phyloP scores from a whole-genome alignment of 768 basidiomycete genomes.

The Pleurotus pulmonarius region DNA sequence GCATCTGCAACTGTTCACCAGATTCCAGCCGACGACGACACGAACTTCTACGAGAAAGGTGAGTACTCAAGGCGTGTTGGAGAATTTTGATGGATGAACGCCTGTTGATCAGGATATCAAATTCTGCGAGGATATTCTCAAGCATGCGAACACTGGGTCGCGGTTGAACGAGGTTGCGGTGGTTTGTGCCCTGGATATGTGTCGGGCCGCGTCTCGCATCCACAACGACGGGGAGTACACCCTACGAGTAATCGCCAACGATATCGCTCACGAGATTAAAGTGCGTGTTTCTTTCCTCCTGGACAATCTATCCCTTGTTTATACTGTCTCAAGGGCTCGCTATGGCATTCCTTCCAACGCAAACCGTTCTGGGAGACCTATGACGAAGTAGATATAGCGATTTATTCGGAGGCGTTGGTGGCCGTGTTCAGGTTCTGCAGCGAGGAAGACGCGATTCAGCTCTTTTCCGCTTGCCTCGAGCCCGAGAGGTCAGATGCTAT shows the following conservation, averaged over 20 bases:
- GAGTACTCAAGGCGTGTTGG: not conserved
- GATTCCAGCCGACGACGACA: not conserved
- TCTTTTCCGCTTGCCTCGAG: conserved; percentile 66
- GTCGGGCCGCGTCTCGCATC: conserved; percentile 62
- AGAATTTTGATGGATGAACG: conserved; percentile 1
- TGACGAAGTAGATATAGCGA: conserved; percentile 73
- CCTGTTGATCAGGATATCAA: conserved; percentile 6
- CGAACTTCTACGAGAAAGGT: conserved; percentile 31
- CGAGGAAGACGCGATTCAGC: conserved; percentile 50
- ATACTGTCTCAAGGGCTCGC: conserved; percentile 18
- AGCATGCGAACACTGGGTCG: conserved; percentile 48
- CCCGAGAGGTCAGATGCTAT: conserved; percentile 79
- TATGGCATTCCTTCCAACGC: conserved; percentile 33
- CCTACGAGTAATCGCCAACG: conserved; percentile 59
- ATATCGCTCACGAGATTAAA: conserved; percentile 80
- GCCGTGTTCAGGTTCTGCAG: conserved; percentile 70
- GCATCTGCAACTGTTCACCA: conserved; percentile 21
- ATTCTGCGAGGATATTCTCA: conserved; percentile 61
- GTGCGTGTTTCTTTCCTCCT: conserved; percentile 29
- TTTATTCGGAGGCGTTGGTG: conserved; percentile 73
- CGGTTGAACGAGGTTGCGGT: conserved; percentile 66
- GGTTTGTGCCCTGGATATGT: conserved; percentile 74
- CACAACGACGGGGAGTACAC: conserved; percentile 53
- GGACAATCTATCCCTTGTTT: not conserved
- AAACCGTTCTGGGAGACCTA: conserved; percentile 69